phyloP scores from a whole-genome alignment of 106 monocot genomes.

The Cymbidium sinense region DNA sequence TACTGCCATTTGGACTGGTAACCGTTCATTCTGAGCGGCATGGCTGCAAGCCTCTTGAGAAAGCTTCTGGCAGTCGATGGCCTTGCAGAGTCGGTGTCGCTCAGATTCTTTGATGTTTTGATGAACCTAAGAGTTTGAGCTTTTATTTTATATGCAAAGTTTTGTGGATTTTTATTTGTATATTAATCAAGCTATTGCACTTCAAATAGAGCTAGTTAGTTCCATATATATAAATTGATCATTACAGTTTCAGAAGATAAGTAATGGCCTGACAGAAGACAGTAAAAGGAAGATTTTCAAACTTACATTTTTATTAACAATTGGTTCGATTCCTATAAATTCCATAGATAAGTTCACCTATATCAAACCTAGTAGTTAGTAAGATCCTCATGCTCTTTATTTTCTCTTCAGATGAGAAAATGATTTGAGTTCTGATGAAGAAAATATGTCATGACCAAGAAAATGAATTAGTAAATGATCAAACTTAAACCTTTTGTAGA shows the following conservation, averaged over 20 bases:
- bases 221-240: background rate
- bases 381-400: too few relatives aligned
- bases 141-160: background rate
- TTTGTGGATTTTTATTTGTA: background rate
- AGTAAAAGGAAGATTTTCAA: too few relatives aligned
- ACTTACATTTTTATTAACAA: too few relatives aligned
- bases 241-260: background rate
- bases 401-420: too few relatives aligned
- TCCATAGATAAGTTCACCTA: too few relatives aligned
- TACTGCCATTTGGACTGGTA: slow-evolving; percentile 89
- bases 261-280: too few relatives aligned
- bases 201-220: background rate
- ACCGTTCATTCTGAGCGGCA: slow-evolving; percentile 86
- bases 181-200: background rate
- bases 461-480: too few relatives aligned
- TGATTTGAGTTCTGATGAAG: too few relatives aligned
- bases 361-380: too few relatives aligned
- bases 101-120: slow-evolving; percentile 88
- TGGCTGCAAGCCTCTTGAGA: slow-evolving; percentile 91
- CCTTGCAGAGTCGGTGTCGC: slow-evolving; percentile 80
- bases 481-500: too few relatives aligned
- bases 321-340: too few relatives aligned
- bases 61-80: slow-evolving; percentile 79
- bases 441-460: too few relatives aligned
- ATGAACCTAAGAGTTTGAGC: slow-evolving; percentile 53